phyloP scores from a whole-genome alignment of 345 rosid species.

The Crucihimalaya himalaica region DNA sequence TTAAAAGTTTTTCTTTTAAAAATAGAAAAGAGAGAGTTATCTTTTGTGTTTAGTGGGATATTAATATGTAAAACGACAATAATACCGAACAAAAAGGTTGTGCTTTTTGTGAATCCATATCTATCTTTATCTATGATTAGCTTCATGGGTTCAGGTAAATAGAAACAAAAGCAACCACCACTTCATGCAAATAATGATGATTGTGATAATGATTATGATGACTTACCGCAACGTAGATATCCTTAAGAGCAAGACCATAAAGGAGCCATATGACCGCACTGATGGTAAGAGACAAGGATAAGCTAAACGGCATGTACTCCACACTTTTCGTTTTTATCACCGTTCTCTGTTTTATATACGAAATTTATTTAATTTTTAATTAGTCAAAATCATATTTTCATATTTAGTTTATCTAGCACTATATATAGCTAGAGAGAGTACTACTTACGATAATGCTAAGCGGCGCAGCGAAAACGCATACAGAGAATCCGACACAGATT shows the following conservation, averaged over 20 bases:
- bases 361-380: background rate
- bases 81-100: slow-evolving; percentile 37
- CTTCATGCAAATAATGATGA: slow-evolving; percentile 21
- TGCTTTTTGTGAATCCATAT: slow-evolving; percentile 30
- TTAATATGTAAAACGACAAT: slow-evolving; percentile 30
- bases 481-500: slow-evolving; percentile 51
- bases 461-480: slow-evolving; percentile 66
- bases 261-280: slow-evolving; percentile 63
- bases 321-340: slow-evolving; percentile 60
- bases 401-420: slow-evolving; percentile 7
- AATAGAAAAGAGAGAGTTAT: slow-evolving; percentile 13
- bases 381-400: background rate
- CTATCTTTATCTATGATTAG: slow-evolving; percentile 32
- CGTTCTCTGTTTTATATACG: slow-evolving; percentile 38
- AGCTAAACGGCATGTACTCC: slow-evolving; percentile 67
- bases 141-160: slow-evolving; percentile 27
- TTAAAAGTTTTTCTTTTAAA: slow-evolving; percentile 15
- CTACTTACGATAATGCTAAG: slow-evolving; percentile 57
- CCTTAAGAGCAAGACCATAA: slow-evolving; percentile 55
- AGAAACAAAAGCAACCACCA: slow-evolving; percentile 39
- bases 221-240: slow-evolving; percentile 53
- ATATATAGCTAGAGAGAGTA: background rate
- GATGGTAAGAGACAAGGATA: slow-evolving; percentile 55
- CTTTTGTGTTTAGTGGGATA: slow-evolving; percentile 27
- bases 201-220: slow-evolving; percentile 9